Conservation (phyloP, 179 eudicot species). For the Nepenthes alata region DNA sequence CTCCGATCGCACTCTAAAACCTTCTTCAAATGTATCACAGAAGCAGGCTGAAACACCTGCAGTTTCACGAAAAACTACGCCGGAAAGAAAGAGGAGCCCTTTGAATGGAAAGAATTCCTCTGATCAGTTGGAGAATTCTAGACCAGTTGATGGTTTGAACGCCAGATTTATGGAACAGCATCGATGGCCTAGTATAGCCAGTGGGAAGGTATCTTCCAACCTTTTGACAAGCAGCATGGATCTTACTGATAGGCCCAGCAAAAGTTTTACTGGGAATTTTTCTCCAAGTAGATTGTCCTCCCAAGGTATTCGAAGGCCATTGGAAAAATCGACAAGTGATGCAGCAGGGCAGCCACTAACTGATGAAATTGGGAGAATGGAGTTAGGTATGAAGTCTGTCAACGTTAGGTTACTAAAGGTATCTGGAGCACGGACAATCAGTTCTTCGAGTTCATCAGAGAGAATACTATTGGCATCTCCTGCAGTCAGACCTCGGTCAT, state of each 20-base stretch:
- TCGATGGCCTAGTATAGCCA: constrained; percentile 72
- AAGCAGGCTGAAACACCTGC: constrained; percentile 33
- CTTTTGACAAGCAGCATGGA: constrained; percentile 39
- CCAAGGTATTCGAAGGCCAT: constrained; percentile 35
- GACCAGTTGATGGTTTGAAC: constrained; percentile 47
- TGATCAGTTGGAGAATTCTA: constrained; percentile 75
- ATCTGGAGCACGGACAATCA: constrained; percentile 22
- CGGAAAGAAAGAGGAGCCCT: constrained; percentile 80
- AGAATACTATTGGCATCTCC: constrained; percentile 19
- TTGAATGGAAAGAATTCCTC: constrained; percentile 54
- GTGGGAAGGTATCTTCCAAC: constrained; percentile 38
- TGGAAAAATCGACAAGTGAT: constrained; percentile 39
- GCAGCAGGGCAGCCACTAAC: constrained; percentile 19
- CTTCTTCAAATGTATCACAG: constrained; percentile 55
- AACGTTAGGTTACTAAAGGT: constrained; percentile 32
- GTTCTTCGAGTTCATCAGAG: constrained; percentile 35
- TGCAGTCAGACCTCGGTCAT: constrained; percentile 34
- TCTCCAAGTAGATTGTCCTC: constrained; percentile 46
- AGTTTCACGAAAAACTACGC: constrained; percentile 48
- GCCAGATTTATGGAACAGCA: constrained; percentile 66
- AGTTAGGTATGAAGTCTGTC: constrained; percentile 22
- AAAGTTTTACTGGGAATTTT: constrained; percentile 14
- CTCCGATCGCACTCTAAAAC: constrained; percentile 62
- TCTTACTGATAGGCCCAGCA: constrained; percentile 28
- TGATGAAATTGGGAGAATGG: constrained; percentile 19